phyloP scores from a whole-genome alignment of 805 yeast genomes.

The Lachancea waltii region DNA sequence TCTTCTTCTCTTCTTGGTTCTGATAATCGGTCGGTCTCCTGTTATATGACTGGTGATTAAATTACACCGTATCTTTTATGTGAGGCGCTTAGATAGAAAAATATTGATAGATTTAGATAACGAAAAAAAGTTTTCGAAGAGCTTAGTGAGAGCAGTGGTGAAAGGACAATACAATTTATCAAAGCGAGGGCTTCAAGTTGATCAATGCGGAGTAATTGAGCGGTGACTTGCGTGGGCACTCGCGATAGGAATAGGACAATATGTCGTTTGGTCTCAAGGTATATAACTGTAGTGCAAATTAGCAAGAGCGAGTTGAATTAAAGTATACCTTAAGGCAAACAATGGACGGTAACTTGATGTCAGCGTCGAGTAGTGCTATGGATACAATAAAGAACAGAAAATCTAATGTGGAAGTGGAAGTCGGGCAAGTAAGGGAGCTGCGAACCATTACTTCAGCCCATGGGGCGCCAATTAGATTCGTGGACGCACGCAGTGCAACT shows the following conservation, averaged over 20 bases:
- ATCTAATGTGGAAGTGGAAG: slow-evolving; percentile 8
- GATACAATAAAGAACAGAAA: slow-evolving; percentile 2
- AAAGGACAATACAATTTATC: no score
- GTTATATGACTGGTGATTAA: no score
- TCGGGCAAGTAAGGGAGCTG: slow-evolving; percentile 9
- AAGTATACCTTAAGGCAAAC: no score
- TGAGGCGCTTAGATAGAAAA: slow-evolving; percentile 1
- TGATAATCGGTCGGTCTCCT: no score
- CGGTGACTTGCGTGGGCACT: no score
- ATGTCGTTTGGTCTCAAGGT: no score
- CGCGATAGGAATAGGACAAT: no score
- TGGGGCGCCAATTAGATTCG: slow-evolving; percentile 17
- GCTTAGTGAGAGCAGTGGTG: not conserved
- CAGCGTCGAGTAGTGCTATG: slow-evolving; percentile 7
- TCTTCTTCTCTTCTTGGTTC: not conserved
- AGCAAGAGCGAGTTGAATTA: no score
- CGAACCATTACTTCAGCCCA: slow-evolving; percentile 15
- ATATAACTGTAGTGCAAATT: no score
- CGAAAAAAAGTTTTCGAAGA: not conserved
- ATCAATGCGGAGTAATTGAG: no score
- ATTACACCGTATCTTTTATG: not conserved
- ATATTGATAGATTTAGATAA: not conserved
- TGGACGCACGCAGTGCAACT: slow-evolving; percentile 14
- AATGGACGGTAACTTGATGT: slow-evolving; percentile 6
- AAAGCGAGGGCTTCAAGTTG: no score